Evolutionary conservation across 352 stramenopile species (phyloP).

Genomic region (Pythium sukuiense): DNA sequence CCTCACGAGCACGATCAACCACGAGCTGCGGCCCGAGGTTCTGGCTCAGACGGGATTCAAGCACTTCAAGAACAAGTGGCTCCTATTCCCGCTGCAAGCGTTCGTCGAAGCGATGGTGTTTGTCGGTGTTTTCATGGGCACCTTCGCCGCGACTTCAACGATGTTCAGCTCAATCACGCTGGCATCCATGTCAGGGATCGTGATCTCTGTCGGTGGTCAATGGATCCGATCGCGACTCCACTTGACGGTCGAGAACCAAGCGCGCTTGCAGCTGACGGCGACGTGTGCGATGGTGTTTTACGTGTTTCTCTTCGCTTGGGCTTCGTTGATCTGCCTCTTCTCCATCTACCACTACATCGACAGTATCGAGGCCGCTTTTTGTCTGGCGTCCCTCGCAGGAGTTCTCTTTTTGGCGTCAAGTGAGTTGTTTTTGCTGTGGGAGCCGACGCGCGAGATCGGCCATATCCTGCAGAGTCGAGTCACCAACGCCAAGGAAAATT

Average conservation of each 20-base stretch:
- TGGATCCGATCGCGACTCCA: slow-evolving; percentile 64
- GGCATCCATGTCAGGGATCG: slow-evolving; percentile 66
- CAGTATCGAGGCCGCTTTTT: slow-evolving; percentile 84
- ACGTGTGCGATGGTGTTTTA: slow-evolving; percentile 79
- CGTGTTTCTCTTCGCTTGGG: slow-evolving; percentile 69
- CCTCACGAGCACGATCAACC: slow-evolving; percentile 60
- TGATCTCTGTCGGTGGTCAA: slow-evolving; percentile 73
- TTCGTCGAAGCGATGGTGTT: slow-evolving; percentile 77
- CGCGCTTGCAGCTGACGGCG: slow-evolving; percentile 59
- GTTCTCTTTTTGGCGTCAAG: slow-evolving; percentile 81
- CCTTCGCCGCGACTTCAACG: slow-evolving; percentile 67
- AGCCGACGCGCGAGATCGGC: slow-evolving; percentile 68
- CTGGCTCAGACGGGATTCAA: slow-evolving; percentile 50
- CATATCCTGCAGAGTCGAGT: slow-evolving; percentile 76
- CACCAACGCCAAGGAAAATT: slow-evolving; percentile 77
- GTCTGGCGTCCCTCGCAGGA: slow-evolving; percentile 69
- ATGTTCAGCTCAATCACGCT: slow-evolving; percentile 77
- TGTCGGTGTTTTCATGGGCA: slow-evolving; percentile 71
- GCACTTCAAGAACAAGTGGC: slow-evolving; percentile 75
- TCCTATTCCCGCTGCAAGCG: slow-evolving; percentile 70
- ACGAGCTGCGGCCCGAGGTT: slow-evolving; percentile 59
- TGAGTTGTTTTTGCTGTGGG: slow-evolving; percentile 83
- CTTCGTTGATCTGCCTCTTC: slow-evolving; percentile 64
- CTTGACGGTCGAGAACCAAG: slow-evolving; percentile 51
- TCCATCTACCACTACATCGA: slow-evolving; percentile 87